Evolutionary conservation across 1,284 basidiomycete genomes (phyloP), one percentile per base, ranked within the genome.

Genomic region (Boletellus sp.): DNA sequence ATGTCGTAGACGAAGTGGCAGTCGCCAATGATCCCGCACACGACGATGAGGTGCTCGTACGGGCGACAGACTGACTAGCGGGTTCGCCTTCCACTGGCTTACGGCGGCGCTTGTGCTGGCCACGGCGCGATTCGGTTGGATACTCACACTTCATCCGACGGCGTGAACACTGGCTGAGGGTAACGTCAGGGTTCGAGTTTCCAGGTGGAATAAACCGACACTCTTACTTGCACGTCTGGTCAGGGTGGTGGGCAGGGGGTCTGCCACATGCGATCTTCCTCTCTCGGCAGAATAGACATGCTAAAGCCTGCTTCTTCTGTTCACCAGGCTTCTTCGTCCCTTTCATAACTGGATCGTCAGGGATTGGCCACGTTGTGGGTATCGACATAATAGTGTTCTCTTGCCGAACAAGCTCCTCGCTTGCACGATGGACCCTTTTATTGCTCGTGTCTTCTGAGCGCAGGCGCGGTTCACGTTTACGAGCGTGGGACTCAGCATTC

Each of bases 81-180:
- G 60, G 7, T 37, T 69, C 64, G n/a, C 58, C 49, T 26, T 67
- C 65, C 32, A 56, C 51, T 37, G 58, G 65, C 50, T 67, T 67
- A 43, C 66, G 69, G 36, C 66, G 66, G 37, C 75, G 76, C 58
- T 78, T 78, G 61, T 77, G 75, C 57, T 78, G 77, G 2, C 77
- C 79, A 33, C 79, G 71, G 39, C 75, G 74, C 13, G 75, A 80
- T 60, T 80, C 77, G 52, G 75, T 78, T 30, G 77, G 77, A 58
- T 78, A 80, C 52, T 73, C 72, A 60, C 77, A 79, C 49, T 68
- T 66, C 52, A 78, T 72, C 40, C 68, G 68, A 47, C 77, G 74
- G 52, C 78, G 71, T 48, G 71, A 65, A 53, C 77, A 79, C 62
- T 80, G 77, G 53, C 77, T 80, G 59, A 55, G 44, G 44, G 44